Percentiles rank a stretch among this genome's conserved stretches.
Conservation (phyloP, 75 land plant genomes). For the Cunninghamia lanceolata region DNA sequence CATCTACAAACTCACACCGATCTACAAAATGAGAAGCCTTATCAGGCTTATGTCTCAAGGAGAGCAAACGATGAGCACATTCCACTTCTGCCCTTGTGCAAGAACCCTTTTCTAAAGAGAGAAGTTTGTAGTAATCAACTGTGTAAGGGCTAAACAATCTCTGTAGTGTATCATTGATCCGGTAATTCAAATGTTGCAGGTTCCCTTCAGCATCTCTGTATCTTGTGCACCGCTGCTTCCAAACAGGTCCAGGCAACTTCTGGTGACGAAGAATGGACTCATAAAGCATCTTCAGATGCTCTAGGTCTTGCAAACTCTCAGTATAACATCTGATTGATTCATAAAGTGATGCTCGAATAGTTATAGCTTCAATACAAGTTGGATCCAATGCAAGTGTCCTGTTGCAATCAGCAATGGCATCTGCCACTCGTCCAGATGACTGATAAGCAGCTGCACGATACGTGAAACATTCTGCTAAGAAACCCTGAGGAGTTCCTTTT, state of each 20-base stretch:
- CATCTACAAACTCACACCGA: slow-evolving; percentile 56
- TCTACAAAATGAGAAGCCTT: slow-evolving; percentile 52
- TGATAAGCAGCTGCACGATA: slow-evolving; percentile 49
- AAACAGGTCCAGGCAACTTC: slow-evolving; percentile 53
- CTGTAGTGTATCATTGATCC: slow-evolving; percentile 33
- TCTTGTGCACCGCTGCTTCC: slow-evolving; percentile 32
- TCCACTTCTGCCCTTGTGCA: slow-evolving; percentile 66
- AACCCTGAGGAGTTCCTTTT: slow-evolving; percentile 50
- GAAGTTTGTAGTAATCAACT: slow-evolving; percentile 54
- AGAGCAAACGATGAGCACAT: slow-evolving; percentile 49
- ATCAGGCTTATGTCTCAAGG: slow-evolving; percentile 60
- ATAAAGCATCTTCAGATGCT: slow-evolving; percentile 63
- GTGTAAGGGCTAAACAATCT: slow-evolving; percentile 25
- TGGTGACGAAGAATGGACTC: slow-evolving; percentile 54
- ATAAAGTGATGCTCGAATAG: slow-evolving; percentile 39
- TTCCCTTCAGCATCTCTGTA: slow-evolving; percentile 51
- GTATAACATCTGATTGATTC: slow-evolving; percentile 47
- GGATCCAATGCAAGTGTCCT: slow-evolving; percentile 62
- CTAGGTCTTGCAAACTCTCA: slow-evolving; percentile 55
- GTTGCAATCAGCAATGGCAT: slow-evolving; percentile 72
- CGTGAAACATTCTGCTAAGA: slow-evolving; percentile 63
- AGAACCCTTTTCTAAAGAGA: slow-evolving; percentile 46
- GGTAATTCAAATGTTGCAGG: slow-evolving; percentile 20
- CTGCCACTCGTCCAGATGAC: slow-evolving; percentile 48
- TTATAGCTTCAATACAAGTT: slow-evolving; percentile 45